Evolutionary conservation across 23 red algal genomes (phyloP).

Genomic region (Pyropia yezoensis): DNA sequence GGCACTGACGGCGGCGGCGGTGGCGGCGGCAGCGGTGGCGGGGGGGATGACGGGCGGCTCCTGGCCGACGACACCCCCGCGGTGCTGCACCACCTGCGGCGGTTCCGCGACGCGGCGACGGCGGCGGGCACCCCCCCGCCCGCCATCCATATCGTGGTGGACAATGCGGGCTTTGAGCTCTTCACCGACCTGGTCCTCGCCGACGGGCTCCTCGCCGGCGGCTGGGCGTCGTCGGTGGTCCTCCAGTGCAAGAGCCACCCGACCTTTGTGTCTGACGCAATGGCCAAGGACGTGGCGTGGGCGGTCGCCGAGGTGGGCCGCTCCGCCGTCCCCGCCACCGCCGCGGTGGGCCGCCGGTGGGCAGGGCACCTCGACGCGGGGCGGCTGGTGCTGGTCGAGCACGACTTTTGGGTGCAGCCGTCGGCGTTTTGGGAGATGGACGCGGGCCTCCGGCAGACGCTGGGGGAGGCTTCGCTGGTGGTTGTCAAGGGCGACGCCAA

Average conservation of each 20-base stretch:
- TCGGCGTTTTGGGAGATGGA: constrained; percentile 95
- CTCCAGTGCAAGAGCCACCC: constrained; percentile 90
- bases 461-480: constrained; percentile 23
- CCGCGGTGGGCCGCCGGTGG: constrained; percentile 45
- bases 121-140: background rate
- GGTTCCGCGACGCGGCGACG: background rate
- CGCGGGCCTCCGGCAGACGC: background rate
- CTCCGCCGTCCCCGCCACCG: background rate
- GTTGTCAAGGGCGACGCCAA: constrained; percentile 99
- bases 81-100: constrained; percentile 36
- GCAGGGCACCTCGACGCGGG: constrained; percentile 22
- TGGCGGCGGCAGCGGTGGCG: background rate
- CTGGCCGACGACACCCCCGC: constrained; percentile 55
- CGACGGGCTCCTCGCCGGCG: constrained; percentile 50
- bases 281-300: constrained; percentile 74
- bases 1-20: constrained; percentile 1
- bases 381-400: constrained; percentile 48
- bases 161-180: constrained; percentile 97
- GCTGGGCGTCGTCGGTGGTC: constrained; percentile 27
- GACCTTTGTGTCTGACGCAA: constrained; percentile 93
- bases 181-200: constrained; percentile 92
- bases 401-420: constrained; percentile 95
- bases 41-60: constrained; percentile 33
- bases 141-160: constrained; percentile 78
- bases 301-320: constrained; percentile 33